A percentile compares a stretch with the other conserved stretches of the same genome.
phyloP scores from a whole-genome alignment of 192 early-diverging fungal genomes.

The Cladochytrium replicatum region DNA sequence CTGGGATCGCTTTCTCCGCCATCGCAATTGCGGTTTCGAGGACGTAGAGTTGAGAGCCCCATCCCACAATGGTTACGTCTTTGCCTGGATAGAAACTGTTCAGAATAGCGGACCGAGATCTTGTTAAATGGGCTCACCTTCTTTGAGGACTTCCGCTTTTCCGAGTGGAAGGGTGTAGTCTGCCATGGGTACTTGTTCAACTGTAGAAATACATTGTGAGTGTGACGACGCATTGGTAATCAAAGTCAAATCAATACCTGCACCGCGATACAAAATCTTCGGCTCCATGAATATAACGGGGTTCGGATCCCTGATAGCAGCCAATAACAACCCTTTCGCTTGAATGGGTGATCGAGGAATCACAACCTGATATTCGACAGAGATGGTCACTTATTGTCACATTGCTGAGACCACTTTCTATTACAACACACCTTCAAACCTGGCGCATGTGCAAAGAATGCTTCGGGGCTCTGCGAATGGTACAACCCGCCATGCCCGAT shows the following conservation, averaged over 20 bases:
- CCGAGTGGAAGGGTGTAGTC: conserved; percentile 86
- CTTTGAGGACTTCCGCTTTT: conserved; percentile 81
- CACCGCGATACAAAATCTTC: conserved; percentile 89
- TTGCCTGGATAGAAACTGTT: conserved; percentile 40
- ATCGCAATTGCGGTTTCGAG: conserved; percentile 82
- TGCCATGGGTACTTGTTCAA: conserved; percentile 86
- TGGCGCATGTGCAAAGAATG: conserved; percentile 88
- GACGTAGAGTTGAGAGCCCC: conserved; percentile 88
- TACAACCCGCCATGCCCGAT: conserved; percentile 97
- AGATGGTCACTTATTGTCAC: not conserved
- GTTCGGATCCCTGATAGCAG: conserved; percentile 84
- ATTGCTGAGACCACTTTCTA: not conserved
- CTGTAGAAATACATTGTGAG: conserved; percentile 23
- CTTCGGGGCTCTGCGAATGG: conserved; percentile 90
- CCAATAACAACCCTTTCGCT: conserved; percentile 86
- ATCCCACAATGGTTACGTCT: conserved; percentile 85
- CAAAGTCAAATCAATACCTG: conserved; percentile 36
- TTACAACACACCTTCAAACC: conserved; percentile 64
- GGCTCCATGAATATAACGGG: conserved; percentile 95
- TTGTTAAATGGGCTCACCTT: conserved; percentile 20
- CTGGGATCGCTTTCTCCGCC: conserved; percentile 76
- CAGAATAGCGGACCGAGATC: not conserved
- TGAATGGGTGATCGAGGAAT: conserved; percentile 87
- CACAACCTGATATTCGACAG: conserved; percentile 44
- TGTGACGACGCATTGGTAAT: not conserved